Conservation (phyloP, 306 rosid genomes). For the Cucumis sativus region DNA sequence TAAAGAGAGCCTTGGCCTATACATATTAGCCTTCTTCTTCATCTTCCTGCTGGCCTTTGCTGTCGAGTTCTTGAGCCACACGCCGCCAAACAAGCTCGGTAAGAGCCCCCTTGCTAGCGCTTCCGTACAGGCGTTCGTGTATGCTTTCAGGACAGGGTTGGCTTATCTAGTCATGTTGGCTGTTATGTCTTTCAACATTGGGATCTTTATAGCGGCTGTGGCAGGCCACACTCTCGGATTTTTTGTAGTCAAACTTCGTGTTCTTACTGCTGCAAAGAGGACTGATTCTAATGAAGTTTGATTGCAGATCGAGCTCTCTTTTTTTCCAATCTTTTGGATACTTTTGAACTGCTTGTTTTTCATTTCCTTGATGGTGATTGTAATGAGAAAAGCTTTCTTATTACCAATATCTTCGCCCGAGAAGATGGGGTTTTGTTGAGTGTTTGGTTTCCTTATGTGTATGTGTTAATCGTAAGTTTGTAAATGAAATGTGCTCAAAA, state of each 20-base stretch:
- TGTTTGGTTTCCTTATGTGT: neutral
- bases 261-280: constrained; percentile 14
- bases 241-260: constrained; percentile 28
- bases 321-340: neutral
- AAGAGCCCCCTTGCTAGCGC: constrained; percentile 10
- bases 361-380: neutral
- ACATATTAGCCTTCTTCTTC: constrained; percentile 40
- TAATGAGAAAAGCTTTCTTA: neutral
- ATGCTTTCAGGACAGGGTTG: constrained; percentile 29
- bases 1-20: constrained; percentile 31
- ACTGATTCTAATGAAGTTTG: constrained; percentile 12
- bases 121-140: constrained; percentile 12
- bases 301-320: neutral
- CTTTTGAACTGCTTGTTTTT: neutral
- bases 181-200: constrained; percentile 62
- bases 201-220: constrained; percentile 58
- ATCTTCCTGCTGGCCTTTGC: constrained; percentile 36
- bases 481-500: neutral
- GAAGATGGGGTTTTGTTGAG: neutral
- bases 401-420: neutral
- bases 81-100: constrained; percentile 11
- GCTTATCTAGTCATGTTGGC: constrained; percentile 56
- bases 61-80: constrained; percentile 31
- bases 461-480: neutral
- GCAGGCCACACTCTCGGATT: constrained; percentile 54